Evolutionary conservation across 1,139 yeast genomes (phyloP).

Genomic region (Tardiomyces blankii): DNA sequence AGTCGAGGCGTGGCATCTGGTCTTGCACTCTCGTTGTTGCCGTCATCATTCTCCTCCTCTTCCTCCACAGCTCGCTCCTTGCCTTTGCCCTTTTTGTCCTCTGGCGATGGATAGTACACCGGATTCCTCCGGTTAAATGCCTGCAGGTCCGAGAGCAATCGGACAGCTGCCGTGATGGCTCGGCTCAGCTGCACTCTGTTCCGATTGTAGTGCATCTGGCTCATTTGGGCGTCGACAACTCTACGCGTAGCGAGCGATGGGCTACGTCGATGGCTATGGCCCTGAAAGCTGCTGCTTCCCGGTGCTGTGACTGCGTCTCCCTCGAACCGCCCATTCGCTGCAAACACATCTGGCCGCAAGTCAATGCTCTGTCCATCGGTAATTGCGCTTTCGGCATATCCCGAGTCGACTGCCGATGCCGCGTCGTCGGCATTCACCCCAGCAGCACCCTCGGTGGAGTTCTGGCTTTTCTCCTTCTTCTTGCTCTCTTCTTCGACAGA

Average conservation of each 20-base stretch:
- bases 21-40: constrained; percentile 12
- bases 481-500: too few relatives aligned
- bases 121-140: constrained; percentile 50
- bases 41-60: too few relatives aligned
- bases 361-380: neutral
- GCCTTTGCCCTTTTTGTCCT: constrained; percentile 4
- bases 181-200: constrained; percentile 52
- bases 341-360: neutral
- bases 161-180: constrained; percentile 46
- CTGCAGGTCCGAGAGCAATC: constrained; percentile 43
- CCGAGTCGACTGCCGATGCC: neutral
- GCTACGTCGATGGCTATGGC: constrained; percentile 5
- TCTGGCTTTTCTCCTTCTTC: too few relatives aligned
- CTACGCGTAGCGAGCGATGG: constrained; percentile 16
- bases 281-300: neutral
- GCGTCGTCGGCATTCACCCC: neutral
- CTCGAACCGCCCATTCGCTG: neutral
- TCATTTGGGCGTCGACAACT: constrained; percentile 33
- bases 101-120: constrained; percentile 44
- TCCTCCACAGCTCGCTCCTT: constrained; percentile 12
- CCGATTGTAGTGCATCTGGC: constrained; percentile 61
- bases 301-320: neutral
- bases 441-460: too few relatives aligned
- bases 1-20: constrained; percentile 15
- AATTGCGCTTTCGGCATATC: neutral